Conservation (phyloP, 371 early-diverging fungal species). For the Circinella umbellata region DNA sequence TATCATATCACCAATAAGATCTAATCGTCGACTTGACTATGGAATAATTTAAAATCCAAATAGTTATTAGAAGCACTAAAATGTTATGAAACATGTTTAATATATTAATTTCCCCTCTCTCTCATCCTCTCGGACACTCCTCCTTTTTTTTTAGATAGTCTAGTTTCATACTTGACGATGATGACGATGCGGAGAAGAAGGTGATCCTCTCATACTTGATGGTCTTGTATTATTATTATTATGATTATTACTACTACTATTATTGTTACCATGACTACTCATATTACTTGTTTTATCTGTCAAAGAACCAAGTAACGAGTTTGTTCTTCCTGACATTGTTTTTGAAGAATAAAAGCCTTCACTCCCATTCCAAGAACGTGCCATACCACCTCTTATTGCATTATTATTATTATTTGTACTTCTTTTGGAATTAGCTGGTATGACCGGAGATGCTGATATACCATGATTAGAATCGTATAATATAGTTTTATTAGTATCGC, state of each 20-base stretch:
- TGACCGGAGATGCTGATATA: conserved; percentile 12
- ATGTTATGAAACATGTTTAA: too few species aligned
- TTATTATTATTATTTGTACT: background rate
- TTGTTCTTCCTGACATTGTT: background rate
- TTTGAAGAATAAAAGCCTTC: conserved; percentile 7
- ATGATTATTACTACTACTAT: conserved; percentile 15
- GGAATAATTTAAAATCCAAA: background rate
- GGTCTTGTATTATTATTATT: conserved; percentile 35
- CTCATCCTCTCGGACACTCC: background rate
- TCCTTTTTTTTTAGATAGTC: background rate
- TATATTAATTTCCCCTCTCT: background rate
- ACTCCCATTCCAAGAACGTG: conserved; percentile 18
- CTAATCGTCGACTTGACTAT: conserved; percentile 49
- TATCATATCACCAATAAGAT: conserved; percentile 65
- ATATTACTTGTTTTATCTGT: conserved; percentile 26
- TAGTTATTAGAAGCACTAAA: background rate
- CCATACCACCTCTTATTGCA: conserved; percentile 11
- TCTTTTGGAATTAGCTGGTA: conserved; percentile 12
- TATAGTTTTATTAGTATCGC: conserved; percentile 48
- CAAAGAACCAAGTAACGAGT: conserved; percentile 24
- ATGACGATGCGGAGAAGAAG: conserved; percentile 19
- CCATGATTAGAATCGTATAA: conserved; percentile 46
- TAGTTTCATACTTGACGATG: conserved; percentile 26
- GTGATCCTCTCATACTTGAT: conserved; percentile 32
- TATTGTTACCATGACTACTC: conserved; percentile 23